Evolutionary conservation across 306 rosid genomes (phyloP).

Genomic region (Quillaja saponaria): DNA sequence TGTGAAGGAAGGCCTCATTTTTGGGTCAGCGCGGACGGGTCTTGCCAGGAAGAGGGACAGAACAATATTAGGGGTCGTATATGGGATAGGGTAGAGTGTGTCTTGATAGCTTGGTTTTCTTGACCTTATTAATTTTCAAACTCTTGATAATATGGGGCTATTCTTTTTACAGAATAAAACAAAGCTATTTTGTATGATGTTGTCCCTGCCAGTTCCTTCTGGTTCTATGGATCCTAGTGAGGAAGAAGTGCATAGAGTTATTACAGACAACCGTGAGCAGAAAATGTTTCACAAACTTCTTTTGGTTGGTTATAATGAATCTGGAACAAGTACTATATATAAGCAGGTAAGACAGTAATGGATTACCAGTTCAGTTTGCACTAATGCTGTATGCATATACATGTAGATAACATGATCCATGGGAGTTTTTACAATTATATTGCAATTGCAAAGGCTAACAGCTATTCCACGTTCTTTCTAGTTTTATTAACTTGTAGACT

Average conservation of each 20-base stretch:
- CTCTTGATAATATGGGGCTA: constrained; percentile 13
- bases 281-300: constrained; percentile 48
- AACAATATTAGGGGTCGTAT: constrained; percentile 48
- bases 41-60: constrained; percentile 86
- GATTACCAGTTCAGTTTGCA: too few relatives aligned
- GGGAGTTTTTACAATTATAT: neutral
- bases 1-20: constrained; percentile 66
- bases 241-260: constrained; percentile 17
- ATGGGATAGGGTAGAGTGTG: constrained; percentile 65
- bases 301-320: constrained; percentile 62
- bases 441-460: neutral
- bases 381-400: neutral
- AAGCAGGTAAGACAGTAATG: constrained; percentile 74
- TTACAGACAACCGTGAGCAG: constrained; percentile 11
- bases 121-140: neutral
- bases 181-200: constrained; percentile 51
- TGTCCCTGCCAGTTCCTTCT: constrained; percentile 64
- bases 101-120: constrained; percentile 17
- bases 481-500: neutral
- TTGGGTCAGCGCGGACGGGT: constrained; percentile 74
- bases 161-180: constrained; percentile 40
- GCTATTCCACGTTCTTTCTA: neutral
- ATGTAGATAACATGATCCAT: neutral
- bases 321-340: constrained; percentile 77
- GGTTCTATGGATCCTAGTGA: constrained; percentile 12